Evolutionary conservation across 495 filamentous ascomycete species (phyloP).

Genomic region (Gamarada debralockiae): DNA sequence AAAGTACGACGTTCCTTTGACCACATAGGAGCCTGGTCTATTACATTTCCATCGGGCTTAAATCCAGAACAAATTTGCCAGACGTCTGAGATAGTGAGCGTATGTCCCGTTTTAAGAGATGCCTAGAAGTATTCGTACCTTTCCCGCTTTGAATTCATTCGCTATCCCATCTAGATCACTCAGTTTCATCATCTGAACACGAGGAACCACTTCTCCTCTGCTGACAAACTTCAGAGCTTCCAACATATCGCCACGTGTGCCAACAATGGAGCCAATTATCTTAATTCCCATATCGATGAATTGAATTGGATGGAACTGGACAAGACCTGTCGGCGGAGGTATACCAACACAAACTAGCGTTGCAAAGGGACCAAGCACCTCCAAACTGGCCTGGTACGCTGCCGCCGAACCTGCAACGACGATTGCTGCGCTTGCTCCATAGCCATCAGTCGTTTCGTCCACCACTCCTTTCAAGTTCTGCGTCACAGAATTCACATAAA

Average conservation of each 20-base stretch:
- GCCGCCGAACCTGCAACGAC: conserved; percentile 57
- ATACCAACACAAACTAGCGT: conserved; percentile 63
- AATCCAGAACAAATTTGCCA: no score
- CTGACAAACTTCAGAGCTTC: conserved; percentile 22
- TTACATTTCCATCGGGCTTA: no score
- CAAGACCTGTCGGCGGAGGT: conserved; percentile 28
- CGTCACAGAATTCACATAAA: conserved; percentile 60
- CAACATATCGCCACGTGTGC: conserved; percentile 16
- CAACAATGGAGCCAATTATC: conserved; percentile 19
- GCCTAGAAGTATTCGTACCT: no score
- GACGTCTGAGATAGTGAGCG: no score
- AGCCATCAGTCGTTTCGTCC: conserved; percentile 46
- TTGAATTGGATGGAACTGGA: conserved; percentile 5
- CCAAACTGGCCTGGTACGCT: conserved; percentile 57
- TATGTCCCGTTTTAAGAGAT: no score
- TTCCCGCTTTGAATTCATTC: conserved; percentile 2
- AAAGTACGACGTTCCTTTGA: no score
- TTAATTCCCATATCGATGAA: conserved; percentile 17
- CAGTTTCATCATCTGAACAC: conserved; percentile 11
- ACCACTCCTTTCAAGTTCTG: conserved; percentile 35
- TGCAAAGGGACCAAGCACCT: conserved; percentile 58
- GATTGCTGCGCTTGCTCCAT: conserved; percentile 57
- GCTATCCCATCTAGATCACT: conserved; percentile 7
- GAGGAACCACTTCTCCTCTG: conserved; percentile 11
- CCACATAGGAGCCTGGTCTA: no score